Evolutionary conservation across 257 asterid species (phyloP).

Genomic region (Jacaranda mimosifolia): DNA sequence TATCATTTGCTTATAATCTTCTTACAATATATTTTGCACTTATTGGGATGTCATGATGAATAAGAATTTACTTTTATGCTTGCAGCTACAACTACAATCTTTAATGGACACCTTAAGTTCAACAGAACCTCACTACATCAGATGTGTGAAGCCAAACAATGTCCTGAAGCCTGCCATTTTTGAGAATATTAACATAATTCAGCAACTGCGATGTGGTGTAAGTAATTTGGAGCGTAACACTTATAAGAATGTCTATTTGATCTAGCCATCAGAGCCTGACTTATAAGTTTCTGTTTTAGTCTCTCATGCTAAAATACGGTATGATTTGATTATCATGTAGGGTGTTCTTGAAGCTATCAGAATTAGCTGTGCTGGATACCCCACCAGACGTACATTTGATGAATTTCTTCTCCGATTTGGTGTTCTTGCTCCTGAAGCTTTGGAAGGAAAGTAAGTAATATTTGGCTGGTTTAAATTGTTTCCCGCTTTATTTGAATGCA

Average conservation of each 20-base stretch:
- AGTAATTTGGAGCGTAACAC: constrained; percentile 51
- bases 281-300: background rate
- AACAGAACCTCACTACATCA: constrained; percentile 93
- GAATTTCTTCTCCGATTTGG: constrained; percentile 4
- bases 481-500: background rate
- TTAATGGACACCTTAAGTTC: constrained; percentile 87
- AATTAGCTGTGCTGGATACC: constrained; percentile 10
- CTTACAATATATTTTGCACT: constrained; percentile 24
- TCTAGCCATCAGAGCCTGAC: constrained; percentile 3
- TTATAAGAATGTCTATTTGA: constrained; percentile 25
- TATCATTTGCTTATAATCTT: no score
- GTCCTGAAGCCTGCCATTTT: constrained; percentile 89
- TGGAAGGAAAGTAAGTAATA: constrained; percentile 29
- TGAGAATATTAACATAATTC: constrained; percentile 81
- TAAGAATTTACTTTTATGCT: constrained; percentile 39
- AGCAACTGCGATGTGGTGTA: constrained; percentile 95
- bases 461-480: background rate
- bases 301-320: background rate
- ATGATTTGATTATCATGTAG: background rate
- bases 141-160: constrained; percentile 92
- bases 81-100: constrained; percentile 91
- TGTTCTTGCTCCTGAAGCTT: constrained; percentile 31
- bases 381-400: constrained; percentile 10
- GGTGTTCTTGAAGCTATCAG: constrained; percentile 15
- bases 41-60: constrained; percentile 33